phyloP scores from a whole-genome alignment of 2,329 filamentous ascomycete genomes.

The Cercospora nicotianae region DNA sequence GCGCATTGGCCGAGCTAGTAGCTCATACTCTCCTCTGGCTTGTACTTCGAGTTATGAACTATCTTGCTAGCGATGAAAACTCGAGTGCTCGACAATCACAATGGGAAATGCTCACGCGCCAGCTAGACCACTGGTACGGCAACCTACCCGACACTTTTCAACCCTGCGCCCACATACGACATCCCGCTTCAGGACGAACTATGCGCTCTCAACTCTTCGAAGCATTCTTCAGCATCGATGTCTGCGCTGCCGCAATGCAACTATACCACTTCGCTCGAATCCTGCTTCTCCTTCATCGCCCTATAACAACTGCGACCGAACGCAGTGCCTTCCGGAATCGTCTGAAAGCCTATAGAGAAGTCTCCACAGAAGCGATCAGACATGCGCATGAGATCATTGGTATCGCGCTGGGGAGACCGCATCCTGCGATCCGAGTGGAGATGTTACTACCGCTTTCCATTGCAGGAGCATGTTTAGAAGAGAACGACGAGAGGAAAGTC shows the following conservation, averaged over 20 bases:
- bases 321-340: constrained; percentile 51
- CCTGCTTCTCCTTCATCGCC: constrained; percentile 59
- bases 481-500: constrained; percentile 55
- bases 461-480: constrained; percentile 60
- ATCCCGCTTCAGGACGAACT: constrained; percentile 23
- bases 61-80: constrained; percentile 56
- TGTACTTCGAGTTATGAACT: constrained; percentile 64
- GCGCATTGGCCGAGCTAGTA: constrained; percentile 46
- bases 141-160: constrained; percentile 62
- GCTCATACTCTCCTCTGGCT: constrained; percentile 66
- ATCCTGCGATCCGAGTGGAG: constrained; percentile 57
- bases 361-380: constrained; percentile 55
- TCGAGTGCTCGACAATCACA: constrained; percentile 40
- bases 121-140: constrained; percentile 60
- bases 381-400: constrained; percentile 63
- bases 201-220: constrained; percentile 44
- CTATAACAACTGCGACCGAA: constrained; percentile 43
- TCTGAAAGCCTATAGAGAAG: constrained; percentile 56
- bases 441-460: constrained; percentile 61
- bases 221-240: constrained; percentile 63
- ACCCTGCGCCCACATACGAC: constrained; percentile 50
- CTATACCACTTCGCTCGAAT: constrained; percentile 66
- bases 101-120: constrained; percentile 57
- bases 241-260: constrained; percentile 66
- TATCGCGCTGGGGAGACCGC: constrained; percentile 58